Base-by-base conservation (phyloP, 495 filamentous ascomycete species). In the Lophium mytilinum region DNA sequence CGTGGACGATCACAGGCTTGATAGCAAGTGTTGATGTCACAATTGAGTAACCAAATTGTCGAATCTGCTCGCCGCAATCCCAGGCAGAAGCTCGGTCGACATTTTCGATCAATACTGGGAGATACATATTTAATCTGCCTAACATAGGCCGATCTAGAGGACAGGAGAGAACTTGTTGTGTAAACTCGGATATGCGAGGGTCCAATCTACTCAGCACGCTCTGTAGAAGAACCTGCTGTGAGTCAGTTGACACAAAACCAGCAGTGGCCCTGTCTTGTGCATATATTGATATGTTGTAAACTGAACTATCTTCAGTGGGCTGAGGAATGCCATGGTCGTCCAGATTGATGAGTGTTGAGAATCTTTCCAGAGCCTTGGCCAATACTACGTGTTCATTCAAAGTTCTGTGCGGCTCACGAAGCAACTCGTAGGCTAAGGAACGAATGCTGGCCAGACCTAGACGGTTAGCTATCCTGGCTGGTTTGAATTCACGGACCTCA, bases 91-190 rank as follows among this genome's bases (percentile, higher is more conserved):
- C 52, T 57, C 52, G 45, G 14, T 42, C 40, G 1, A 52, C 21
- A 21, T 66, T 59, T 41, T 66, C 63, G 10, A 66, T n/a, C 8
- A 66, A 50, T 5, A 60, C 33, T 14, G 63, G 63, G 3, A 66
- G 49, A 45, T 53, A 66, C 14, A 66, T 34, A 15, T 33, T 12
- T 12, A 48, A n/a, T 37, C 10, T 49, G 6, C 8, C 10, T 11
- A 10, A 19, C 9, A 19, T 3, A 10, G 19, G 6, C 8, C 14
- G 45, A 9, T 48, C 21, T 21, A 48, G 21, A 48, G 17, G 15
- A 24, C 14, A 19, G 21, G 45, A 24, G 6, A 64, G 50, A 30
- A 37, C 52, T 55, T 61, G 58, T 36, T 55, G 50, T 10, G 57
- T 50, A 41, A 59, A 55, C 43, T 66, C 63, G 11, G 63, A 58